Evolutionary conservation across 2,329 filamentous ascomycete genomes (phyloP).

Genomic region (Cordyceps tenuipes): DNA sequence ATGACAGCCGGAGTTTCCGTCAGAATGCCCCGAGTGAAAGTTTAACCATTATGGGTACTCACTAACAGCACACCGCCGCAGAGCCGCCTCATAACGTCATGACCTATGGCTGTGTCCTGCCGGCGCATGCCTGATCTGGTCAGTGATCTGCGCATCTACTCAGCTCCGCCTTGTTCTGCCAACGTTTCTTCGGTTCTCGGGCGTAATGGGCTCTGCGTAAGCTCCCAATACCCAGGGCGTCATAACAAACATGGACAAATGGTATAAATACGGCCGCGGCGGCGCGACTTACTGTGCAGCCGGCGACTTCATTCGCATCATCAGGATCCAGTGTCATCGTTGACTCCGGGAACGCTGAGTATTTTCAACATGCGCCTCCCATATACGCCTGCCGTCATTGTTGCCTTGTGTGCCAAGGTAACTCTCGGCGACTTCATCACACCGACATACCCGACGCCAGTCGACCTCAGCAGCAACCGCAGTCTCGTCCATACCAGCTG

Average conservation of each 20-base stretch:
- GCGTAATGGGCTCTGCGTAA: neutral
- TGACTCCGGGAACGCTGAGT: neutral
- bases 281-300: neutral
- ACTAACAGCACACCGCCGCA: neutral
- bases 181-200: neutral
- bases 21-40: neutral
- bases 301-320: neutral
- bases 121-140: neutral
- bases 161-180: neutral
- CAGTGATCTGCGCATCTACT: neutral
- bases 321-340: too few species aligned
- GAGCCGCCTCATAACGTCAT: neutral
- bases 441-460: conserved; percentile 1
- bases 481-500: neutral
- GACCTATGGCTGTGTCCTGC: neutral
- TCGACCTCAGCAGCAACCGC: conserved; percentile 2
- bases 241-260: neutral
- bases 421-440: neutral
- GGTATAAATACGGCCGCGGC: neutral
- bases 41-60: neutral
- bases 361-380: neutral
- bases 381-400: neutral
- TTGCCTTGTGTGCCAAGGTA: neutral
- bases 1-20: neutral
- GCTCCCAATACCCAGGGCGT: neutral